Evolutionary conservation across 441 rosid genomes (phyloP), one percentile per base, ranked within the genome.

Genomic region (Adansonia gregorii): DNA sequence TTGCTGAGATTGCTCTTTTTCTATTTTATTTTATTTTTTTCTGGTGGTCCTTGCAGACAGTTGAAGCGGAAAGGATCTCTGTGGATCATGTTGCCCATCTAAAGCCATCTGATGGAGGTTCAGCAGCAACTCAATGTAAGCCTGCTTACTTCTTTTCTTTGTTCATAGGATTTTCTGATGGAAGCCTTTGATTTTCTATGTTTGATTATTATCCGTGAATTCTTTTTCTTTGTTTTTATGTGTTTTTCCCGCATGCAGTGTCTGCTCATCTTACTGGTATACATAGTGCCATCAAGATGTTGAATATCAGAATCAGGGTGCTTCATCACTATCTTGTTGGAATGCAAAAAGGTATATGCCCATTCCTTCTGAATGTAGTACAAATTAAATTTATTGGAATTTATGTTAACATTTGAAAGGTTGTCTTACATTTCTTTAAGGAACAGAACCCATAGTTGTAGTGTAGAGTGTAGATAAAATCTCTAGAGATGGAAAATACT

Each of bases 31-130:
- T 12, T 0, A 4, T 4, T 24, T 24, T 11, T 10, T 0, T 0
- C 5, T 3, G 64, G 64, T 27, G 46, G 63, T 52, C 22, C 46
- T 46, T 78, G 54, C 80, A 95, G 99, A 93, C 99, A 2, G 99
- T 95, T 64, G 98, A 93, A 85, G 98, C 98, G 43, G 99, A 95
- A 82, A 66, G 98, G 76, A 95, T 95, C 63, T 95, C 98, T 10
- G 97, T 93, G 6, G 98, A 95, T 85, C 98, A 95, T 83, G 98
- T 95, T 81, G 98, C 98, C 55, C 98, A 95, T 80, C 96, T 95
- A 60, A 91, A 93, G 81, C 98, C 98, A 58, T 93, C 99, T 74
- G 98, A 93, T 75, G 99, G 99, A 74, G 95, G 99, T 77, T 92
- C 98, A 46, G 97, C 97, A 2, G 98, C 98, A 31, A 94, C 98